Conservation (phyloP, 208 protist genomes). For the Leishmania major region DNA sequence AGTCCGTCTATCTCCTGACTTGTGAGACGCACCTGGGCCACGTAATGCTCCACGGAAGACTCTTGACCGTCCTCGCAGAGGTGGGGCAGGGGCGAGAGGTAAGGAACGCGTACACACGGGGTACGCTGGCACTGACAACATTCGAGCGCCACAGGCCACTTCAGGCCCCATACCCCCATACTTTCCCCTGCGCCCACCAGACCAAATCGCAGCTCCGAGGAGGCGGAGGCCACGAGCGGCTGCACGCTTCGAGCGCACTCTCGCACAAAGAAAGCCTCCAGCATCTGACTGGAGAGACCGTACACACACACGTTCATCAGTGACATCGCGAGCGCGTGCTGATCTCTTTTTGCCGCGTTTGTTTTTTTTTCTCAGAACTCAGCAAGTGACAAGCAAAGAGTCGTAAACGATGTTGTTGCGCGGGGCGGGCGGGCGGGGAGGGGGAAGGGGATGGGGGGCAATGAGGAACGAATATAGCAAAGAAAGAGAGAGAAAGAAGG, state of each 20-base stretch:
- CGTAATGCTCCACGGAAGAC: slow-evolving; percentile 23
- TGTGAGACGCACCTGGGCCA: slow-evolving; percentile 24
- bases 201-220: slow-evolving; percentile 44
- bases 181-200: slow-evolving; percentile 36
- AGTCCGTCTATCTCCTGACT: slow-evolving; percentile 2
- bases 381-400: neutral
- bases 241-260: slow-evolving; percentile 26
- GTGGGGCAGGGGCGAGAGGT: neutral
- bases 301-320: slow-evolving; percentile 36
- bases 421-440: neutral
- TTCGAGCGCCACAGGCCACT: slow-evolving; percentile 41
- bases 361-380: neutral
- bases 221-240: slow-evolving; percentile 23
- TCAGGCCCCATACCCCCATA: slow-evolving; percentile 57
- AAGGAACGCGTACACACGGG: slow-evolving; percentile 10
- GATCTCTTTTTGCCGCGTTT: neutral
- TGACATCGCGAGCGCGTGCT: neutral
- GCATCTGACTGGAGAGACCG: slow-evolving; percentile 26
- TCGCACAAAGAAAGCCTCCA: slow-evolving; percentile 32
- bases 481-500: neutral
- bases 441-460: neutral
- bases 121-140: slow-evolving; percentile 12
- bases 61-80: neutral
- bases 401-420: neutral
- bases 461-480: neutral